Evolutionary conservation across 2,329 filamentous ascomycete genomes (phyloP).

Genomic region (Trichoderma endophyticum): DNA sequence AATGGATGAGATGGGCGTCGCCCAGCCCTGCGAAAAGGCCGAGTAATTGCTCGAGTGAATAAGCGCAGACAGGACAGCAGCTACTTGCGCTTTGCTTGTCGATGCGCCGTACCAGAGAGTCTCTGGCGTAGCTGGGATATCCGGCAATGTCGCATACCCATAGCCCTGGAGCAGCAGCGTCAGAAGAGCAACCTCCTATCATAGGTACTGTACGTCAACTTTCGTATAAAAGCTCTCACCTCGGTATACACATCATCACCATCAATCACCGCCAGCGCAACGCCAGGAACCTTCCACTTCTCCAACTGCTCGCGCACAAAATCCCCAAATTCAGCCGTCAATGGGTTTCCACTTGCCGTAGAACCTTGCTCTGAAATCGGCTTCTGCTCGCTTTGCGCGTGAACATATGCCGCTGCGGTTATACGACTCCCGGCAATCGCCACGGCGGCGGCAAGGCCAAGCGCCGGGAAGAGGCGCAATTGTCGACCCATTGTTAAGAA

Average conservation of each 20-base stretch:
- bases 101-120: constrained; percentile 56
- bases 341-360: not conserved
- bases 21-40: constrained; percentile 39
- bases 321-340: constrained; percentile 14
- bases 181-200: not conserved
- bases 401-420: not conserved
- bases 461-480: not conserved
- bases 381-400: not conserved
- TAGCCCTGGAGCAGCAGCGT: constrained; percentile 25
- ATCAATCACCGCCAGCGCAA: constrained; percentile 36
- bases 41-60: constrained; percentile 43
- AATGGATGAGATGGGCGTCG: constrained; percentile 44
- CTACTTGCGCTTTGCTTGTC: constrained; percentile 55
- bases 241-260: constrained; percentile 26
- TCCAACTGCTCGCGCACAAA: constrained; percentile 15
- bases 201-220: not conserved
- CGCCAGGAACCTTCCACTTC: constrained; percentile 18
- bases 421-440: not conserved
- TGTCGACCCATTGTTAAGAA: not conserved
- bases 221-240: constrained; percentile 16
- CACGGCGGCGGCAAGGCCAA: not conserved
- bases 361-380: not conserved
- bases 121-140: constrained; percentile 40
- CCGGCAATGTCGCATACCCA: constrained; percentile 31
- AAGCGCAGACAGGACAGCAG: constrained; percentile 46